phyloP scores from a whole-genome alignment of 2,329 filamentous ascomycete species.

The Teratosphaeriaceae sp. region DNA sequence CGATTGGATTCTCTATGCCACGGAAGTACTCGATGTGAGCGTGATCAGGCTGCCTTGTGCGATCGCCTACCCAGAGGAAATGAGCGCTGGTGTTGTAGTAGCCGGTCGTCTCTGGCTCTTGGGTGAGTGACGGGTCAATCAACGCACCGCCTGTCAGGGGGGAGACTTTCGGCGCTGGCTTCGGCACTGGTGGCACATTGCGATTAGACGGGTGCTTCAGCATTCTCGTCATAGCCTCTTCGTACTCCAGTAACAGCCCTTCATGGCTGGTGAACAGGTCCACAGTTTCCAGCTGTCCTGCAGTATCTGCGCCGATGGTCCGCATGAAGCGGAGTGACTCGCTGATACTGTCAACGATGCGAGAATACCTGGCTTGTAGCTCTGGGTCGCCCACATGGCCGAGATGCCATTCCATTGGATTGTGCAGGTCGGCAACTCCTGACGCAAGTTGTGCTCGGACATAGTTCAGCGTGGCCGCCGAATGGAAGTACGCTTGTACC shows the following conservation, averaged over 20 bases:
- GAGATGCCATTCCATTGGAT: slow-evolving; percentile 88
- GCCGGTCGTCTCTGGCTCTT: slow-evolving; percentile 41
- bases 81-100: slow-evolving; percentile 95
- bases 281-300: slow-evolving; percentile 78
- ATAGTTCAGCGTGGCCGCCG: slow-evolving; percentile 90
- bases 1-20: slow-evolving; percentile 90
- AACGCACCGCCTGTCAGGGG: slow-evolving; percentile 17
- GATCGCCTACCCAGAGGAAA: slow-evolving; percentile 97
- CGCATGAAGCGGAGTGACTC: slow-evolving; percentile 92
- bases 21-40: slow-evolving; percentile 97
- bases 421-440: slow-evolving; percentile 88
- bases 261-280: slow-evolving; percentile 96
- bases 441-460: slow-evolving; percentile 75
- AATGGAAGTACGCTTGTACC: slow-evolving; percentile 91
- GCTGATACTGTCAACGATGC: slow-evolving; percentile 77
- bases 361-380: slow-evolving; percentile 78
- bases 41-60: slow-evolving; percentile 86
- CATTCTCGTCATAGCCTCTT: slow-evolving; percentile 74
- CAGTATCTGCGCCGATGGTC: slow-evolving; percentile 83
- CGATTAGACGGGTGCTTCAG: slow-evolving; percentile 57
- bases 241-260: slow-evolving; percentile 88
- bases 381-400: slow-evolving; percentile 81
- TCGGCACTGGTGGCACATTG: slow-evolving; percentile 15
- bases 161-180: slow-evolving; percentile 12
- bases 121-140: slow-evolving; percentile 9